Evolutionary conservation across 73 alveolate genomes (phyloP).

Genomic region (Paramecium sonneborni): DNA sequence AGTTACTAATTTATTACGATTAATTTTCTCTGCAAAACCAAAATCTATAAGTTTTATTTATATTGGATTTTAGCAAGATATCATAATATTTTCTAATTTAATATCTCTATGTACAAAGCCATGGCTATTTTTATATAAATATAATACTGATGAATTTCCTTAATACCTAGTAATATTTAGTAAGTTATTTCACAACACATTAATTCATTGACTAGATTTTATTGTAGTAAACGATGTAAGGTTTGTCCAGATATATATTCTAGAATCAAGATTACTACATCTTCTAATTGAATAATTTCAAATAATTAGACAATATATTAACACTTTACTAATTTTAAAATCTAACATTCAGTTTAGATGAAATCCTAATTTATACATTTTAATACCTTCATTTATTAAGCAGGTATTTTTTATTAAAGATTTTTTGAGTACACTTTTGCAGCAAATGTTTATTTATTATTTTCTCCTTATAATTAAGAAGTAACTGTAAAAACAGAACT

Average conservation of each 20-base stretch:
- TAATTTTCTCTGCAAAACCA: constrained; percentile 36
- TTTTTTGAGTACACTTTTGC: constrained; percentile 31
- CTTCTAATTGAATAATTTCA: constrained; percentile 23
- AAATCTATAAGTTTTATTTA: constrained; percentile 19
- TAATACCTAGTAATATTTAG: background rate
- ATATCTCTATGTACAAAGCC: constrained; percentile 48
- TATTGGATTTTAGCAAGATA: background rate
- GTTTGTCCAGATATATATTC: constrained; percentile 5
- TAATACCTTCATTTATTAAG: background rate
- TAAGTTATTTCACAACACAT: background rate
- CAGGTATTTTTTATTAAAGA: background rate
- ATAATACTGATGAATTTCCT: background rate
- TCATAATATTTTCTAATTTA: constrained; percentile 36
- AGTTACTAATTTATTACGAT: background rate
- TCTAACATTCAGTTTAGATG: background rate
- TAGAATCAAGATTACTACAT: constrained; percentile 21
- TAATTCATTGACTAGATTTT: background rate
- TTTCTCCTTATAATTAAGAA: background rate
- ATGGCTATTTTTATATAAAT: background rate
- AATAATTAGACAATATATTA: background rate
- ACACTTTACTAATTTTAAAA: background rate
- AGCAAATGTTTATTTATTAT: background rate
- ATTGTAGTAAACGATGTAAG: background rate
- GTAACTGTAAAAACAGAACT: background rate
- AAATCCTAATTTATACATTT: background rate